Base-by-base conservation (phyloP, 352 stramenopile species). In the Phytophthora podocarpi region DNA sequence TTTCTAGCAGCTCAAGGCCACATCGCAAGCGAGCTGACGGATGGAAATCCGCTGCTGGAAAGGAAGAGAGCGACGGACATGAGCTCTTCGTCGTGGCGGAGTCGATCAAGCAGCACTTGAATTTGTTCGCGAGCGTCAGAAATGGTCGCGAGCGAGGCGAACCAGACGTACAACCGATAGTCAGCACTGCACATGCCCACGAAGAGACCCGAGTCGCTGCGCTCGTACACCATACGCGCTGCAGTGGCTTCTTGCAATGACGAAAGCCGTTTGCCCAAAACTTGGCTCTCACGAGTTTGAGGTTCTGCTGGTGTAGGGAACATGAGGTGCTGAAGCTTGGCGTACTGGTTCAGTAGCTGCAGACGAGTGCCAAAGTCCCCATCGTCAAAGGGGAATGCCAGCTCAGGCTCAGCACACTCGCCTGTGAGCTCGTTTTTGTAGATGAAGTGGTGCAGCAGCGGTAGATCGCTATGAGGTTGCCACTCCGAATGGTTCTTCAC, bases 341-440 rank as follows among this genome's bases (percentile, higher is more conserved):
- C 77, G 59, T 87, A 90, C 30, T 82, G 72, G 51, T 80, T 75
- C 24, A 87, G 42, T 32, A 87, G 31, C 42, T 73, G 52, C 42
- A 73, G 8, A 4, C 68, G 65, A 5, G 63, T 76, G 18, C 65
- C 58, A 36, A 72, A 57, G 37, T 85, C 69, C 1, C 51, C 56
- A 6, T 65, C 40, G 20, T 82, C 68, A 26, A 90, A 82, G 3
- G 78, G 78, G 26, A 85, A 86, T 5, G 62, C 46, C 15, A 85
- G 63, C 27, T 70, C 57, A 0, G 81, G 73, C 13, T 63, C 28
- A 0, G 74, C 73, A 23, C 82, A 91, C 52, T 89, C 79, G 8
- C 79, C 78, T 1, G 79, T 85, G 32, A 77, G 65, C 62, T 91
- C 82, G 37, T 83, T 87, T 66, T 89, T 89, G 76, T 74, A 88